Evolutionary conservation across 345 rosid species (phyloP).

Genomic region (Gynandropsis gynandra): DNA sequence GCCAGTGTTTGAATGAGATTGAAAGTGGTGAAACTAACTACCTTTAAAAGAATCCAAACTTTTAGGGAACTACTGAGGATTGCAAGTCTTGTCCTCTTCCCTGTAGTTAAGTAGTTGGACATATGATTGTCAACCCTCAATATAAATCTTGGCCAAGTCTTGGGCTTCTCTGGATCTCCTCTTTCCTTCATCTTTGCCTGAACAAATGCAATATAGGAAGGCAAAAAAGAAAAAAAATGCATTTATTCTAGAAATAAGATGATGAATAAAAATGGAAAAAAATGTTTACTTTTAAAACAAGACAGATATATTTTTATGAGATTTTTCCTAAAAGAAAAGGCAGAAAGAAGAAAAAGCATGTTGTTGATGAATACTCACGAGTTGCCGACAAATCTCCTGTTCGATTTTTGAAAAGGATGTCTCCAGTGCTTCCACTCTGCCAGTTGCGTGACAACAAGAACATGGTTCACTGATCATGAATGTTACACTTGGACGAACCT

Average conservation of each 20-base stretch:
- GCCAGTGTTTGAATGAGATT: conserved; percentile 6
- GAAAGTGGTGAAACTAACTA: conserved; percentile 16
- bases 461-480: conserved; percentile 97
- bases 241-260: no score
- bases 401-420: conserved; percentile 93
- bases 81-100: conserved; percentile 78
- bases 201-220: no score
- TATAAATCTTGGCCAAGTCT: conserved; percentile 80
- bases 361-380: conserved; percentile 48
- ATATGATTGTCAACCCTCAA: conserved; percentile 79
- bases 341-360: no score
- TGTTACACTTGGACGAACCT: conserved; percentile 97
- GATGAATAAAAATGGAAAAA: not conserved
- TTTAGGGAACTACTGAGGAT: conserved; percentile 83
- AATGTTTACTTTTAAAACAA: no score
- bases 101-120: conserved; percentile 76
- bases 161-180: conserved; percentile 62
- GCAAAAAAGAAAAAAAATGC: no score
- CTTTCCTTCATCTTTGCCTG: conserved; percentile 61
- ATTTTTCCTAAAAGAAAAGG: no score
- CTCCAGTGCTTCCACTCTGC: conserved; percentile 94
- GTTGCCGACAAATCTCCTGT: conserved; percentile 80
- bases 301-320: no score
- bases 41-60: conserved; percentile 94
- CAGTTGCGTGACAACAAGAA: conserved; percentile 85